Conservation (phyloP, 495 filamentous ascomycete genomes). For the Aspergillus leporis region DNA sequence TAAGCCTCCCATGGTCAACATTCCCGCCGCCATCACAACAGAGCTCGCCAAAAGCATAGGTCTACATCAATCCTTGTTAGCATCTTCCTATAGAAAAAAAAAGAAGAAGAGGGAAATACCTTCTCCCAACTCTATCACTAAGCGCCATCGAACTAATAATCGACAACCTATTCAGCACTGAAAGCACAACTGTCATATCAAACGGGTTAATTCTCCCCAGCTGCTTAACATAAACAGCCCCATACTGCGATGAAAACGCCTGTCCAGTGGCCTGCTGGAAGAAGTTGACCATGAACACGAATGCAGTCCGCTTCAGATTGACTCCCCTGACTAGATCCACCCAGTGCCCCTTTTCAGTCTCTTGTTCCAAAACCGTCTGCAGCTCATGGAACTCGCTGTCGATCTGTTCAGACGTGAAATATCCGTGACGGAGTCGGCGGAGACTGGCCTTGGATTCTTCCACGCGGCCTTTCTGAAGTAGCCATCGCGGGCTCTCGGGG, state of each 20-base stretch:
- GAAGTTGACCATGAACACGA: slow-evolving; percentile 15
- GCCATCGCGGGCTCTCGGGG: slow-evolving; percentile 16
- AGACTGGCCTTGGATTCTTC: slow-evolving; percentile 9
- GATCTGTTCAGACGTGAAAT: slow-evolving; percentile 2
- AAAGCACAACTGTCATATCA: slow-evolving; percentile 5
- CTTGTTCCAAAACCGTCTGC: slow-evolving; percentile 2
- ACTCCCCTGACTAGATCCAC: slow-evolving; percentile 6
- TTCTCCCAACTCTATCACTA: slow-evolving; percentile 4
- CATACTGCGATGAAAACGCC: slow-evolving; percentile 16
- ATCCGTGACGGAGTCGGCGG: not conserved
- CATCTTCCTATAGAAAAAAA: not conserved
- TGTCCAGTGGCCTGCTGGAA: slow-evolving; percentile 18
- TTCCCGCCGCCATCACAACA: not conserved
- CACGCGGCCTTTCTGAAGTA: slow-evolving; percentile 8
- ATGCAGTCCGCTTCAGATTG: slow-evolving; percentile 10
- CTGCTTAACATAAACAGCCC: slow-evolving; percentile 9
- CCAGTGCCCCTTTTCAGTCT: slow-evolving; percentile 8
- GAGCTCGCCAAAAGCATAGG: slow-evolving; percentile 4
- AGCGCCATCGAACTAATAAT: slow-evolving; percentile 2
- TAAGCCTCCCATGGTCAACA: slow-evolving; percentile 3
- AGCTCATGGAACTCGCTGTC: slow-evolving; percentile 7
- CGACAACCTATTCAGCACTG: not conserved
- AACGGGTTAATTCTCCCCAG: slow-evolving; percentile 10
- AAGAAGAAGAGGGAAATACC: not conserved
- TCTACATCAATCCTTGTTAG: not conserved